Conservation (phyloP, 148 eudicot species). For the Chenopodium berlandieri region DNA sequence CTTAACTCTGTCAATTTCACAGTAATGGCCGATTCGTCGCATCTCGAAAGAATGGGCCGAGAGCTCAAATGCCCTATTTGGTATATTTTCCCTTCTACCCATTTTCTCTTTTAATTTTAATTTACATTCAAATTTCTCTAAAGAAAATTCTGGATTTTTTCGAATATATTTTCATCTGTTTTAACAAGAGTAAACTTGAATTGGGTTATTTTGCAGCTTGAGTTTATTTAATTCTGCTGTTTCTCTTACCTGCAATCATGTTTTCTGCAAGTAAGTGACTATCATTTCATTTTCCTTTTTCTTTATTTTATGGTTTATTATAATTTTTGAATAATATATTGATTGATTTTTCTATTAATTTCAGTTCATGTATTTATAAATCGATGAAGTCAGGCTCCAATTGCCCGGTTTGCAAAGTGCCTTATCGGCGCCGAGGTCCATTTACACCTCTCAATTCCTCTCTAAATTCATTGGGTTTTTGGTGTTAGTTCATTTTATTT, state of each 20-base stretch:
- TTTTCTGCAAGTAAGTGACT: constrained; percentile 75
- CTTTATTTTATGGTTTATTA: background rate
- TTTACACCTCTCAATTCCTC: background rate
- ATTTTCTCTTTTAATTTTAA: background rate
- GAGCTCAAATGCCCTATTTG: constrained; percentile 94
- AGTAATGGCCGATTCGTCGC: constrained; percentile 55
- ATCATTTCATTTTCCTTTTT: background rate
- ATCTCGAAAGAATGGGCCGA: constrained; percentile 69
- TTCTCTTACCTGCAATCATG: constrained; percentile 87
- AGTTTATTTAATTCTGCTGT: constrained; percentile 65
- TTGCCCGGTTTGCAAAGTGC: constrained; percentile 95
- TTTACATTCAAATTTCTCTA: background rate
- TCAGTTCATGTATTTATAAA: constrained; percentile 70
- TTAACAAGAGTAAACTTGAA: background rate
- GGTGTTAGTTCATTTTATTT: background rate
- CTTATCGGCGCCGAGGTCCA: constrained; percentile 67
- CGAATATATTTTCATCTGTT: background rate
- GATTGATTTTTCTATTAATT: background rate
- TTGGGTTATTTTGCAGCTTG: constrained; percentile 48
- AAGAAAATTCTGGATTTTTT: background rate
- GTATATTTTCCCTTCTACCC: constrained; percentile 26
- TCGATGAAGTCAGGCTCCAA: constrained; percentile 72
- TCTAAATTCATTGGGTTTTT: background rate
- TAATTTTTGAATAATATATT: background rate
- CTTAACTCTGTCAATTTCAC: background rate